Percentiles rank a stretch among this genome's conserved stretches.
Evolutionary conservation across 139 green algal genomes (phyloP).

Genomic region (Nannochloris sp.): DNA sequence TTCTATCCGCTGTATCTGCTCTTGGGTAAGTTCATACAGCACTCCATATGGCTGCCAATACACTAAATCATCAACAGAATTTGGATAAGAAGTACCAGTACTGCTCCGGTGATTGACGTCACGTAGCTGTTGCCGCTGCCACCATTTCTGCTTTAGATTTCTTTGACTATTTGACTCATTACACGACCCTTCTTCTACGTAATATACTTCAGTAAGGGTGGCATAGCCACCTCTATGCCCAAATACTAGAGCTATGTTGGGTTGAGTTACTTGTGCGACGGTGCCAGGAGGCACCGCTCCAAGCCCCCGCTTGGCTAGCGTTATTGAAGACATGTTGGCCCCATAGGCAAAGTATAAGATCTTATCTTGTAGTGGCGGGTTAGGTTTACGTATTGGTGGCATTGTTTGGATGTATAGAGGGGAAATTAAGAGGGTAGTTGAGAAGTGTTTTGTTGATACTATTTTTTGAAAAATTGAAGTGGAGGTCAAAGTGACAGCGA

Average conservation of each 20-base stretch:
- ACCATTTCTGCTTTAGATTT: neutral
- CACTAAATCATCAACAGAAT: too few species aligned
- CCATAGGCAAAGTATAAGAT: slow-evolving; percentile 10
- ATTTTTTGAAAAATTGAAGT: too few species aligned
- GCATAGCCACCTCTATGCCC: slow-evolving; percentile 15
- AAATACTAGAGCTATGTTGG: neutral
- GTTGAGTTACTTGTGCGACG: neutral
- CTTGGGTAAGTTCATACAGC: neutral
- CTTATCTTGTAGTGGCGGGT: too few species aligned
- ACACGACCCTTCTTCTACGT: neutral
- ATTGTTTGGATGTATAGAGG: too few species aligned
- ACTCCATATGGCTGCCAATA: neutral
- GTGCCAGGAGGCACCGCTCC: neutral
- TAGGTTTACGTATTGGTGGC: too few species aligned
- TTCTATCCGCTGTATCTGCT: neutral
- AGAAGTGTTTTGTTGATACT: too few species aligned
- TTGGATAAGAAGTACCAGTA: too few species aligned
- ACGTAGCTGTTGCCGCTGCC: neutral
- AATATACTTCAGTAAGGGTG: neutral
- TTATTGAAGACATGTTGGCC: slow-evolving; percentile 7
- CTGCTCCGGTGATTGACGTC: too few species aligned
- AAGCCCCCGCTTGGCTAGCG: slow-evolving; percentile 6
- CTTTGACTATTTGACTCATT: neutral
- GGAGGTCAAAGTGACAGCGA: too few species aligned
- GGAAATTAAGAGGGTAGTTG: too few species aligned